Evolutionary conservation across 169 alveolate species (phyloP).

Genomic region (Eimeria sp.): DNA sequence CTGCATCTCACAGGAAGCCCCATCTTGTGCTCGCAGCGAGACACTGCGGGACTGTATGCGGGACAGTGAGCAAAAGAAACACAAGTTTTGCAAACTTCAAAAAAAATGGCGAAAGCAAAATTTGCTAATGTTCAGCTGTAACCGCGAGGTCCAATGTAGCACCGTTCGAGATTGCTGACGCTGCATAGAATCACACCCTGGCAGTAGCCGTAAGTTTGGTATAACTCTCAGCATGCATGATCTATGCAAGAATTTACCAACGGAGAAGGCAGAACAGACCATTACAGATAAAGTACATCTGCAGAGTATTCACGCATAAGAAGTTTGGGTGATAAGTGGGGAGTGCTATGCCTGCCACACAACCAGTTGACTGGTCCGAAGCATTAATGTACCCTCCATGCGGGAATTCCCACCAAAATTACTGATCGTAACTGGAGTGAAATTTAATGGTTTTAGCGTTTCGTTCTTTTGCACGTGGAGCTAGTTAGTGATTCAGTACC

Average conservation of each 20-base stretch:
- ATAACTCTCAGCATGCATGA: neutral
- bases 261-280: neutral
- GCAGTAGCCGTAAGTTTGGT: neutral
- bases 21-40: slow-evolving; percentile 43
- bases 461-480: neutral
- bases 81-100: neutral
- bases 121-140: neutral
- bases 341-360: neutral
- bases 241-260: neutral
- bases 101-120: neutral
- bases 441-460: neutral
- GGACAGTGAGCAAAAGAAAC: neutral
- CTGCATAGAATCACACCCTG: neutral
- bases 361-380: neutral
- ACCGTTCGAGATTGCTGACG: neutral
- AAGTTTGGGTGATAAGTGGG: neutral
- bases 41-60: slow-evolving; percentile 24
- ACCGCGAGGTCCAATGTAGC: neutral
- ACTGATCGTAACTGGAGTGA: neutral
- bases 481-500: neutral
- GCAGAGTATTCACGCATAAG: neutral
- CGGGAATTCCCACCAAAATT: neutral
- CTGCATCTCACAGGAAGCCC: slow-evolving; percentile 20
- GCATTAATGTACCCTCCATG: neutral
- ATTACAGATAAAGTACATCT: neutral